Base-by-base conservation (phyloP, 73 alveolate species). In the Tetrahymena elliotti region DNA sequence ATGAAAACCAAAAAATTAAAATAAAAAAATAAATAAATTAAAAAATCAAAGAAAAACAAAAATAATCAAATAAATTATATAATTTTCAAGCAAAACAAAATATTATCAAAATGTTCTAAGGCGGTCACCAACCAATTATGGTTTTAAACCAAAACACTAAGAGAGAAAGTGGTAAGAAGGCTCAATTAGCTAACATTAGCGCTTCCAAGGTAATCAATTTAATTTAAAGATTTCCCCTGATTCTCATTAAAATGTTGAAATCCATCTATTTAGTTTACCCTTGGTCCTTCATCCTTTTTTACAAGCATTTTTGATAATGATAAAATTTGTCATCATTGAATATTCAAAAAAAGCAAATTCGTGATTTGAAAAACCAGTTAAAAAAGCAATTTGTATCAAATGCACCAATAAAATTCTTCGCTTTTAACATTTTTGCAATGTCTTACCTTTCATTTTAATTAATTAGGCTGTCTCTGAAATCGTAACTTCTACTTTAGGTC, bases 401-500 rank as follows among this genome's bases (percentile, higher is more conserved):
- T 15, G 31, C 27, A 47, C 20, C 31, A 47, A 22, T 13, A 18
- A 12, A 22, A 12, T 47, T 22, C 2, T 27, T 47, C 82, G 20
- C 6, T 18, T 47, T 47, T 47, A 47, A 47, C 82, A 47, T 13
- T 8, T 47, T 47, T 47, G 27, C 82, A 47, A 18, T 47, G 6
- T 8, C 6, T 47, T 18, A 47, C 82, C 82, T 47, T 47, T 47
- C 31, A 47, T 47, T 27, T 68, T 68, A 68, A 24, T 31, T 68
- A 68, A 47, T 68, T 68, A 68, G 88, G 98, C 99, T 38, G 99
- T 98, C 35, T 98, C 99, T 18, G 99, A 98, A 93, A 99, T 99
- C 33, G 99, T 99, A 83, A 95, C 99, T 52, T 99, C 99, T 84
- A 99, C 99, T 52, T 97, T 99, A 83, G 99, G 99, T 33, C 99